Conservation (phyloP, 441 rosid genomes). For the Erodium chrysanthum region DNA sequence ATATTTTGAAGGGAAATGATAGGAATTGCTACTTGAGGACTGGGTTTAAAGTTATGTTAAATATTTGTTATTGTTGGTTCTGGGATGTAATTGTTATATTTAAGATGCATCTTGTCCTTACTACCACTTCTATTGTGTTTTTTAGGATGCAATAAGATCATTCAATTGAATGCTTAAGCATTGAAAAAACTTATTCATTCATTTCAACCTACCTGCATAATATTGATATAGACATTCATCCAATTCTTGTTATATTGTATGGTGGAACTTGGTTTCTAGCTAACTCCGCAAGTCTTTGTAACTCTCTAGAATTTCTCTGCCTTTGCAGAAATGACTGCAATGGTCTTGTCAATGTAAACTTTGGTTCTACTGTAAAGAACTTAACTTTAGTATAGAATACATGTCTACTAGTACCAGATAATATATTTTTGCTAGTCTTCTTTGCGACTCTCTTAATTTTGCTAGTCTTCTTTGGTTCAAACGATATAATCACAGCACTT, state of each 20-base stretch:
- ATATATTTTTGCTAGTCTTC: background rate
- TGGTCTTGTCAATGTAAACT: background rate
- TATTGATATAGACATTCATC: background rate
- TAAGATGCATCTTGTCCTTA: background rate
- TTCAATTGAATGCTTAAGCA: background rate
- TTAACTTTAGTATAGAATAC: background rate
- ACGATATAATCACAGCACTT: too few species aligned
- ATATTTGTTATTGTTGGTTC: background rate
- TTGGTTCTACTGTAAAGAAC: background rate
- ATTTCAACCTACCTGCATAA: background rate
- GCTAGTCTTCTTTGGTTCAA: too few species aligned
- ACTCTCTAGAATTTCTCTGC: background rate
- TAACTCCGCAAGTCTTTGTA: background rate
- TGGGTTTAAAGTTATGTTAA: background rate
- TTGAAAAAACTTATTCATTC: background rate
- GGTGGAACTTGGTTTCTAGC: background rate
- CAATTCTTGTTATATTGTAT: background rate
- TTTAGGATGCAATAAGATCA: background rate
- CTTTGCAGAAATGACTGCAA: background rate
- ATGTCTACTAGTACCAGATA: background rate
- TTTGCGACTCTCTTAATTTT: background rate
- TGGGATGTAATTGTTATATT: background rate
- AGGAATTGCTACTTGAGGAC: background rate
- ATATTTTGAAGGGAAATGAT: background rate
- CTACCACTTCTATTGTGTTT: background rate